These are phyloP conservation scores for Udeniomyces megalosporus DNA, from an alignment of 768 basidiomycete genomes.

Conservation along the genomic window DNA sequence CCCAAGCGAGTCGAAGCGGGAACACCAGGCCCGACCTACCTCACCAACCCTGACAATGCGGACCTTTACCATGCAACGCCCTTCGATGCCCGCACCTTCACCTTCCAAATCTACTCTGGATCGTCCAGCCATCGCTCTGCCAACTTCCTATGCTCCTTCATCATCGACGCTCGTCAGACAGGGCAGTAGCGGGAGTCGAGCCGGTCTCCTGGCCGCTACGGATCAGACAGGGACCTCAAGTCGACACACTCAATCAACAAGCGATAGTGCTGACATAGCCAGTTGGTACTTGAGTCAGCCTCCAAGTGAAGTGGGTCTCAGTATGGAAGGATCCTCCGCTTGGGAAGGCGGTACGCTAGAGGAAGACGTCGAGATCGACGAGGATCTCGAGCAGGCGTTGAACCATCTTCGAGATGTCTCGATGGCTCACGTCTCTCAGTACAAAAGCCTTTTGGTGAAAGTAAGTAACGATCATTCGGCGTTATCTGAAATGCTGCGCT, in stretches of 20 bases:
- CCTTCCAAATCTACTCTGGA: not conserved
- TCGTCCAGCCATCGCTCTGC: not conserved
- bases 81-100: not conserved
- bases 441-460: constrained; percentile 27
- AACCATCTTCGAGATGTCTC: constrained; percentile 42
- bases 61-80: not conserved
- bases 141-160: not conserved
- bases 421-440: constrained; percentile 33
- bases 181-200: not conserved
- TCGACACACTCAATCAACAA: no score
- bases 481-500: not conserved
- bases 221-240: no score
- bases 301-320: no score
- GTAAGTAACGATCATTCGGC: not conserved
- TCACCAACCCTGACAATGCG: not conserved
- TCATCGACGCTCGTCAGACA: no score
- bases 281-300: not conserved
- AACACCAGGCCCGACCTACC: not conserved
- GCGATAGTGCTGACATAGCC: not conserved
- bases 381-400: constrained; percentile 24
- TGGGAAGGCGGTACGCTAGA: constrained; percentile 43
- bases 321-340: no score
- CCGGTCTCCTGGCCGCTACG: not conserved
- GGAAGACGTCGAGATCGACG: constrained; percentile 55
- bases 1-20: no score